Evolutionary conservation across 1,284 basidiomycete genomes (phyloP), one percentile per base, ranked within the genome.

Genomic region (Sanguinoderma infundibulare): DNA sequence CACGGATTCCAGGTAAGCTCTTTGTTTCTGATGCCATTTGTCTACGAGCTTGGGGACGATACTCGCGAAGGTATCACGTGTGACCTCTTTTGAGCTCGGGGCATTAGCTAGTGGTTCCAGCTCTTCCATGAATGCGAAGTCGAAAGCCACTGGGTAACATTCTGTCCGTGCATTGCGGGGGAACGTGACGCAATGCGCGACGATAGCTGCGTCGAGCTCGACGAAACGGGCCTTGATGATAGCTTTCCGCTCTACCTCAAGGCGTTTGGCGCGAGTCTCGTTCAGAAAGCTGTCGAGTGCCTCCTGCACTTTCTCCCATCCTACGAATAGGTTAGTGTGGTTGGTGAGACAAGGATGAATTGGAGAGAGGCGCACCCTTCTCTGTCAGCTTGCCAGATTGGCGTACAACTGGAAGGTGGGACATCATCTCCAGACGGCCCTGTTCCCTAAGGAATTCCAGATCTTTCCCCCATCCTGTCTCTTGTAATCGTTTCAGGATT

Each of bases 101-200:
- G 35, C 32, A 26, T 56, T 36, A 1, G 52, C 15, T 3, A 62
- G 39, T 7, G 38, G 35, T n/a, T 53, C 20, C 20, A 15, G 22
- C 32, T 59, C 42, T 6, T 40, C 17, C 14, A 22, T 50, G 44
- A 53, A 28, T 2, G 57, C 58, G 22, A 63, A 49, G 35, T 63
- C 59, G 26, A 63, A 51, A 20, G 10, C 14, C 20, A 24, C 5
- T 10, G 62, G 62, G 3, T 46, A 47, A 17, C 8, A 32, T 5
- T 57, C 53, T 52, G 58, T 60, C 1, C 22, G 6, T 5, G 53
- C 38, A 5, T 44, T 50, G 17, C 51, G 36, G 7, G 58, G 62
- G 6, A 55, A 24, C 15, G 6, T 5, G 26, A 46, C 39, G 55
- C 55, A 63, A 28, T 57, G 49, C 1, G 15, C 51, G 0, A 20